Evolutionary conservation across 495 filamentous ascomycete species (phyloP).

Genomic region (Penicillium nucicola): DNA sequence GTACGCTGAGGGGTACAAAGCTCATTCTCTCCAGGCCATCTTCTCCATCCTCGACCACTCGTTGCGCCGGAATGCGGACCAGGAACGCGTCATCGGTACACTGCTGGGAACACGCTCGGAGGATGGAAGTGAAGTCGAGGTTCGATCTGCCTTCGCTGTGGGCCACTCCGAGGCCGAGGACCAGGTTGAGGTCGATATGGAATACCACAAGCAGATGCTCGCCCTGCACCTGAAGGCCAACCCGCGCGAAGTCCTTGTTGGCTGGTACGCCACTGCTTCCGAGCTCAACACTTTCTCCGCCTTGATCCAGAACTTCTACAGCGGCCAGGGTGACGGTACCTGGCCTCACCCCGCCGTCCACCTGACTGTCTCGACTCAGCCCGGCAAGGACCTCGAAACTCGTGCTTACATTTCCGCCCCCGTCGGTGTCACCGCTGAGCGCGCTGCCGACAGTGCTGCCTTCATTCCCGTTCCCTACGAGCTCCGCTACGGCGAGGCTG

Average conservation of each 20-base stretch:
- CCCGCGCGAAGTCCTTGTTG: slow-evolving; percentile 88
- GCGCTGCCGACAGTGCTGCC: slow-evolving; percentile 88
- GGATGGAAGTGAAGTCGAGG: slow-evolving; percentile 93
- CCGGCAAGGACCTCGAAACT: slow-evolving; percentile 79
- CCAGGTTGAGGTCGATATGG: slow-evolving; percentile 99
- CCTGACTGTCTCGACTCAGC: slow-evolving; percentile 84
- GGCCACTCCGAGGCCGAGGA: slow-evolving; percentile 97
- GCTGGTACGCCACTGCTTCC: slow-evolving; percentile 95
- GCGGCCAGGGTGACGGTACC: slow-evolving; percentile 90
- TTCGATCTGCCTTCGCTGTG: slow-evolving; percentile 93
- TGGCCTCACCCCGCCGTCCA: slow-evolving; percentile 96
- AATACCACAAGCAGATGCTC: slow-evolving; percentile 99
- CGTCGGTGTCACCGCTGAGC: slow-evolving; percentile 90
- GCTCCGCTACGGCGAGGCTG: slow-evolving; percentile 83
- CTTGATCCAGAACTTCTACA: slow-evolving; percentile 99
- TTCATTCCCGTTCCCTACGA: slow-evolving; percentile 96
- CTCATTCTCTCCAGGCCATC: slow-evolving; percentile 62
- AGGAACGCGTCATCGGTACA: slow-evolving; percentile 94
- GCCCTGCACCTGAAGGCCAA: slow-evolving; percentile 88
- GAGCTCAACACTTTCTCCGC: slow-evolving; percentile 97
- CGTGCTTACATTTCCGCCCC: slow-evolving; percentile 91
- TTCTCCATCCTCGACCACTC: slow-evolving; percentile 98
- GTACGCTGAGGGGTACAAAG: neutral
- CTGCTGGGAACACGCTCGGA: slow-evolving; percentile 88
- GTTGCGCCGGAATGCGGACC: slow-evolving; percentile 79